phyloP scores from a whole-genome alignment of 176 grass and related monocot genomes.

The Poa annua region DNA sequence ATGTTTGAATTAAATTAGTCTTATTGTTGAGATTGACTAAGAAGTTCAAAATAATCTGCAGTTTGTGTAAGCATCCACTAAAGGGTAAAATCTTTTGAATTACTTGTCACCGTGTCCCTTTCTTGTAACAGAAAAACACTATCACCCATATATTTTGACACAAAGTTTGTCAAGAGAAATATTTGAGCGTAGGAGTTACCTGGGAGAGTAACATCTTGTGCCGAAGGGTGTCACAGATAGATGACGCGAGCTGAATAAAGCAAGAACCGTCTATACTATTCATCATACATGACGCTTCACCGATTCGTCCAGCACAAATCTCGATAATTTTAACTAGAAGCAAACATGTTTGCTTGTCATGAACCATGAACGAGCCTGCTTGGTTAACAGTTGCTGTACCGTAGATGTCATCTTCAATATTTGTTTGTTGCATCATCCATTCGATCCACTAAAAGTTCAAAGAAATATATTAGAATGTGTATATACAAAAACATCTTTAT shows the following conservation, averaged over 20 bases:
- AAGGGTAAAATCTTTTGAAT: not conserved
- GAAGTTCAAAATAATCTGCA: not conserved
- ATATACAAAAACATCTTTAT: not conserved
- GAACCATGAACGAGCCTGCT: not conserved
- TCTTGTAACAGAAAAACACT: not conserved
- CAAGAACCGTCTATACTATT: not conserved
- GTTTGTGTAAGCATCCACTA: not conserved
- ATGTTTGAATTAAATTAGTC: not conserved
- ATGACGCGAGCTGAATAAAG: constrained; percentile 52
- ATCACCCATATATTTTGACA: not conserved
- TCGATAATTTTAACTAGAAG: constrained; percentile 68
- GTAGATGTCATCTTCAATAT: constrained; percentile 4
- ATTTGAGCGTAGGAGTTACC: constrained; percentile 25
- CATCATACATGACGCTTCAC: constrained; percentile 14
- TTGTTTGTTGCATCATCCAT: constrained; percentile 60
- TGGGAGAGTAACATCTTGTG: constrained; percentile 29
- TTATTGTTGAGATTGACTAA: not conserved
- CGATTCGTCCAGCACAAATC: constrained; percentile 64
- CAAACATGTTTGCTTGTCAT: constrained; percentile 53
- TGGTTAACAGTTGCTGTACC: not conserved
- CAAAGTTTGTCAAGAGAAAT: not conserved
- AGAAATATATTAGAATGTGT: constrained; percentile 12
- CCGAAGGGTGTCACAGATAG: constrained; percentile 44
- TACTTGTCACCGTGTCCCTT: not conserved
- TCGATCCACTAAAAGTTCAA: constrained; percentile 59